Conservation (phyloP, 768 basidiomycete genomes). For the Dioszegia crocea region DNA sequence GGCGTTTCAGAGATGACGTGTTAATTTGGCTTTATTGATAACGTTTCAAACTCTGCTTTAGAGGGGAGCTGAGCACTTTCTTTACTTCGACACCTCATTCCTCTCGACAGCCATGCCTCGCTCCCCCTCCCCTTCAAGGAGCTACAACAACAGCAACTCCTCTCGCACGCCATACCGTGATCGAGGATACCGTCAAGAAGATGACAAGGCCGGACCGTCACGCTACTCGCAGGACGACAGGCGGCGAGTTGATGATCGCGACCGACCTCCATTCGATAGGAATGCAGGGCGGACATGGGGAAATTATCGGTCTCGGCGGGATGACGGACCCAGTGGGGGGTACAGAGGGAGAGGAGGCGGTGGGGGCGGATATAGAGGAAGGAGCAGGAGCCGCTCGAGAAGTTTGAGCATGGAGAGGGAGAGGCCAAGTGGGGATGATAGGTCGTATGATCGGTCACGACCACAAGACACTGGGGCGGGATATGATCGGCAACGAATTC, state of each 20-base stretch:
- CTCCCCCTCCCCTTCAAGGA: conserved; percentile 15
- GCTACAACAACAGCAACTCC: neutral
- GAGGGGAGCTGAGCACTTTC: too few relatives aligned
- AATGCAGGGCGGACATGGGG: conserved; percentile 10
- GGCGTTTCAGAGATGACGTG: too few relatives aligned
- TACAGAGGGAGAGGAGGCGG: neutral
- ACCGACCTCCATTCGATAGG: neutral
- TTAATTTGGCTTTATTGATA: too few relatives aligned
- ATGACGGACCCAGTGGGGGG: neutral
- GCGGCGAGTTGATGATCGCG: conserved; percentile 3
- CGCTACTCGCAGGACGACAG: neutral
- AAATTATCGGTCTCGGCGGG: neutral
- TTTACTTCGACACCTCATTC: too few relatives aligned
- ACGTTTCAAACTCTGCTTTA: too few relatives aligned
- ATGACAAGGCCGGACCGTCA: neutral
- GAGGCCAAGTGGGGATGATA: neutral
- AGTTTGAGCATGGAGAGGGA: neutral
- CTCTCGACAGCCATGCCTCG: conserved; percentile 13
- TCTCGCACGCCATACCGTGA: neutral
- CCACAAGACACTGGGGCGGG: neutral
- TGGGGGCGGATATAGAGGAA: neutral
- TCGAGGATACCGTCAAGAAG: neutral
- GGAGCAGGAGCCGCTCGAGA: conserved; percentile 8
- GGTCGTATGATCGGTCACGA: too few relatives aligned
- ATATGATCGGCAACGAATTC: neutral